A percentile compares a stretch with the other conserved stretches of the same genome.
These are phyloP conservation scores for Calonectria pteridis DNA, from an alignment of 2,329 filamentous ascomycete species.

Conservation along the genomic window DNA sequence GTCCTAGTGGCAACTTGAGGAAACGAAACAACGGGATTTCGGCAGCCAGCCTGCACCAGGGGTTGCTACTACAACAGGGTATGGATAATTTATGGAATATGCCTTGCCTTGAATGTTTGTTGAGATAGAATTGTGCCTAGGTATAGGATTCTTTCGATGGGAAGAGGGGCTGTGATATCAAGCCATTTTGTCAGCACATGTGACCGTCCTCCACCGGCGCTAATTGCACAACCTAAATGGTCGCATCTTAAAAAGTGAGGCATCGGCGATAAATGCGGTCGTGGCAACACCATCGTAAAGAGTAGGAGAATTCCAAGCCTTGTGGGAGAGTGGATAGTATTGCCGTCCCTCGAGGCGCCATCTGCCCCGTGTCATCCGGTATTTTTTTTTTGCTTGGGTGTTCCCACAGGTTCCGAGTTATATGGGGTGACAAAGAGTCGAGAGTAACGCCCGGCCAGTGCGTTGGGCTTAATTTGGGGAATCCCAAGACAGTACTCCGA, in stretches of 20 bases:
- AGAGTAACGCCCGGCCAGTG: conserved; percentile 23
- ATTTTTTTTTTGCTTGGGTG: conserved; percentile 1
- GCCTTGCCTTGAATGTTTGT: neutral
- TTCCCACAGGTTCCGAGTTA: neutral
- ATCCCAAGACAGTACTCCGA: neutral
- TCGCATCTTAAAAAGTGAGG: neutral
- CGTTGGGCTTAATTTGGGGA: conserved; percentile 9
- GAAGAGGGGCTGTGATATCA: conserved; percentile 8
- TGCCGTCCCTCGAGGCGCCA: conserved; percentile 9
- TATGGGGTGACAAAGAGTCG: conserved; percentile 17
- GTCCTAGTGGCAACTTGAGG: neutral
- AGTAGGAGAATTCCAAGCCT: conserved; percentile 9
- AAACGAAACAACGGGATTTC: conserved; percentile 24
- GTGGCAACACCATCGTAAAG: neutral
- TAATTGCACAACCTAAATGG: conserved; percentile 3
- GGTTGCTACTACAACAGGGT: conserved; percentile 3
- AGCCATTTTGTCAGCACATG: neutral
- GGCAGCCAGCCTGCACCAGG: conserved; percentile 2
- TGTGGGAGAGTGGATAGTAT: conserved; percentile 4
- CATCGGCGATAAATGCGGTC: conserved; percentile 32
- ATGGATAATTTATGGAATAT: neutral
- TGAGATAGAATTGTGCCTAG: neutral
- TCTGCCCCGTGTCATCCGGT: conserved; percentile 17
- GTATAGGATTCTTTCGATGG: neutral
- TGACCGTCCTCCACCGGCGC: conserved; percentile 10